These are phyloP conservation scores for Cordyceps tenuipes DNA, from an alignment of 2,329 filamentous ascomycete species.

Conservation along the genomic window DNA sequence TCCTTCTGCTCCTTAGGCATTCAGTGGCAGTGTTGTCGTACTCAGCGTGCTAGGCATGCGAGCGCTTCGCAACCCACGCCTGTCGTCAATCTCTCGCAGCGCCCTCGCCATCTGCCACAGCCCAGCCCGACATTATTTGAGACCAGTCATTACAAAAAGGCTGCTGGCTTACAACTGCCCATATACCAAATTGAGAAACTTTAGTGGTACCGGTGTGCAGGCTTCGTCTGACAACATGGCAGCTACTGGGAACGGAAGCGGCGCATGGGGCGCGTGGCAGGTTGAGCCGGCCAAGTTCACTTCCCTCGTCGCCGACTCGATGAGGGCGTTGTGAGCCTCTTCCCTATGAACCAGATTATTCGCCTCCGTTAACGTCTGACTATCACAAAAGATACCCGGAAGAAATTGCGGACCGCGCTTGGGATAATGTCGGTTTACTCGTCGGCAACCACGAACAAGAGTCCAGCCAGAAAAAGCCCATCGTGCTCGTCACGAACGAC, in stretches of 20 bases:
- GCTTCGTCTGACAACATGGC: neutral
- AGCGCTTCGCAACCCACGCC: neutral
- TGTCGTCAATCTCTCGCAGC: neutral
- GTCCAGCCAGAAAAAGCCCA: constrained; percentile 21
- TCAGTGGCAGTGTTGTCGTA: too few species aligned
- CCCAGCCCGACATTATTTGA: neutral
- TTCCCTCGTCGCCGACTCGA: constrained; percentile 61
- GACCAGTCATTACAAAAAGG: neutral
- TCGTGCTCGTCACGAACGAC: constrained; percentile 67
- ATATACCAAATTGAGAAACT: accelerated
- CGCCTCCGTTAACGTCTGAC: neutral
- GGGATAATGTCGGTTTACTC: constrained; percentile 93
- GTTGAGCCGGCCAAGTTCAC: constrained; percentile 35
- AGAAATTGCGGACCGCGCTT: constrained; percentile 76
- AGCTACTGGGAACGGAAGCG: constrained; percentile 16
- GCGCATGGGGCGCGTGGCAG: constrained; percentile 33
- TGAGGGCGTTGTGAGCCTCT: constrained; percentile 63
- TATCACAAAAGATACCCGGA: constrained; percentile 65
- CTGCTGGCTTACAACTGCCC: neutral
- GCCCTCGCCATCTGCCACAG: neutral
- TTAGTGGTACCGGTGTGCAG: neutral
- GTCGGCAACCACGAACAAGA: constrained; percentile 34
- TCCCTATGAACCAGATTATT: neutral
- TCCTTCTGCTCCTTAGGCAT: neutral
- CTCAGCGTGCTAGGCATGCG: constrained; percentile 1